These are phyloP conservation scores for Puya raimondii DNA, from an alignment of 176 grass and related monocot genomes.

Conservation along the genomic window DNA sequence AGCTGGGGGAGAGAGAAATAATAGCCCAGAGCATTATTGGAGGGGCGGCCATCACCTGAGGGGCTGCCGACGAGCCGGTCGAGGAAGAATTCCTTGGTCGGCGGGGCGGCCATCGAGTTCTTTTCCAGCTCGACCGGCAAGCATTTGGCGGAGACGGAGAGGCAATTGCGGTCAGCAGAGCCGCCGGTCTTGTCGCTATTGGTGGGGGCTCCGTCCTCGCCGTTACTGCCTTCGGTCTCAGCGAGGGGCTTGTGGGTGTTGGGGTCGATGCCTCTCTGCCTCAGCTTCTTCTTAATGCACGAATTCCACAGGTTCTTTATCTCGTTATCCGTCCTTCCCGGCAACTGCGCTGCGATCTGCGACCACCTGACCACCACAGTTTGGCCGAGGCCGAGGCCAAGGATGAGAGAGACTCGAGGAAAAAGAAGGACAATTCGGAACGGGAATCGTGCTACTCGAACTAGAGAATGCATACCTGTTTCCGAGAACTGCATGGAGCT, in stretches of 20 bases:
- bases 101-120: conserved; percentile 22
- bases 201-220: conserved; percentile 17
- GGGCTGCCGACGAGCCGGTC: conserved; percentile 30
- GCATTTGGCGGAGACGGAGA: not conserved
- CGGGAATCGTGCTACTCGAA: not conserved
- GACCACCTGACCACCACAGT: conserved; percentile 35
- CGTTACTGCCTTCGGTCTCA: conserved; percentile 14
- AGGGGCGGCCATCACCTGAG: conserved; percentile 7
- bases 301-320: conserved; percentile 73
- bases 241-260: conserved; percentile 41
- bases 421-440: not conserved
- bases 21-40: conserved; percentile 18
- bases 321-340: conserved; percentile 62
- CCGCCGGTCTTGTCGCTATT: conserved; percentile 6
- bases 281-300: conserved; percentile 54
- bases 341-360: conserved; percentile 51
- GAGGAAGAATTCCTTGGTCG: conserved; percentile 25
- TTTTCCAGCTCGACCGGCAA: not conserved
- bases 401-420: not conserved
- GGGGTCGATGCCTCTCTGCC: conserved; percentile 45
- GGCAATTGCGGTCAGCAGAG: not conserved
- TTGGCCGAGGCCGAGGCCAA: no score
- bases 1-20: conserved; percentile 35
- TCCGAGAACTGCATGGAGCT: conserved; percentile 34
- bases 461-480: conserved; percentile 36